phyloP scores from a whole-genome alignment of 805 yeast genomes.

The Myxozyma nipponensis region DNA sequence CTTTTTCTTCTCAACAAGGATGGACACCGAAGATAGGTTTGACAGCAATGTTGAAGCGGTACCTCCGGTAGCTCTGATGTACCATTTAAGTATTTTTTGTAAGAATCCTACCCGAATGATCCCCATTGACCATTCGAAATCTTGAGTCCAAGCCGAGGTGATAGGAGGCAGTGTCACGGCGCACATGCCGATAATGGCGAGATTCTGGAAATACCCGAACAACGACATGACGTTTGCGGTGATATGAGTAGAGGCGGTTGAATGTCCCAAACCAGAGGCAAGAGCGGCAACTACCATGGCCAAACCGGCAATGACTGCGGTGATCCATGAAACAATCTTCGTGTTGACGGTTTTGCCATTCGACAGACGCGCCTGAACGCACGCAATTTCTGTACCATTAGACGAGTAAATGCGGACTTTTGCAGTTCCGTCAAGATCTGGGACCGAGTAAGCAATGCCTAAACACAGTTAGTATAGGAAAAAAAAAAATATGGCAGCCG shows the following conservation, averaged over 20 bases:
- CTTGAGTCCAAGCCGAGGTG: conserved; percentile 97
- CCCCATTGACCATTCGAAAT: conserved; percentile 95
- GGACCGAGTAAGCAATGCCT: conserved; percentile 75
- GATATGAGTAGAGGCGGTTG: conserved; percentile 91
- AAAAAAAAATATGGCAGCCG: neutral
- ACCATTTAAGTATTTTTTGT: conserved; percentile 79
- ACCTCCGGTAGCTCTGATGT: conserved; percentile 93
- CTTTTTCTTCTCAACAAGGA: conserved; percentile 68
- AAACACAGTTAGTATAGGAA: neutral
- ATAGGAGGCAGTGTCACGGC: conserved; percentile 95
- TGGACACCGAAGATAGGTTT: conserved; percentile 62
- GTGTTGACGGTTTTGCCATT: conserved; percentile 95
- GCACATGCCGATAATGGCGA: conserved; percentile 93
- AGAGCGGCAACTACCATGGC: conserved; percentile 87
- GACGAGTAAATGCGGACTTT: conserved; percentile 61
- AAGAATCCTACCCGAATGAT: conserved; percentile 71
- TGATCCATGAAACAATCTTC: conserved; percentile 89
- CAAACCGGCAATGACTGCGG: conserved; percentile 83
- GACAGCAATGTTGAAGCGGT: conserved; percentile 68
- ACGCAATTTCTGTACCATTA: conserved; percentile 54
- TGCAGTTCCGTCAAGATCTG: conserved; percentile 92
- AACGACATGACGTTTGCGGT: conserved; percentile 93
- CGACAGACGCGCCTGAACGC: conserved; percentile 81
- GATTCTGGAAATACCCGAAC: conserved; percentile 87
- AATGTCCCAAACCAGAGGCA: conserved; percentile 81